phyloP scores from a whole-genome alignment of 768 basidiomycete genomes.

The Mrakia hoshinonis region DNA sequence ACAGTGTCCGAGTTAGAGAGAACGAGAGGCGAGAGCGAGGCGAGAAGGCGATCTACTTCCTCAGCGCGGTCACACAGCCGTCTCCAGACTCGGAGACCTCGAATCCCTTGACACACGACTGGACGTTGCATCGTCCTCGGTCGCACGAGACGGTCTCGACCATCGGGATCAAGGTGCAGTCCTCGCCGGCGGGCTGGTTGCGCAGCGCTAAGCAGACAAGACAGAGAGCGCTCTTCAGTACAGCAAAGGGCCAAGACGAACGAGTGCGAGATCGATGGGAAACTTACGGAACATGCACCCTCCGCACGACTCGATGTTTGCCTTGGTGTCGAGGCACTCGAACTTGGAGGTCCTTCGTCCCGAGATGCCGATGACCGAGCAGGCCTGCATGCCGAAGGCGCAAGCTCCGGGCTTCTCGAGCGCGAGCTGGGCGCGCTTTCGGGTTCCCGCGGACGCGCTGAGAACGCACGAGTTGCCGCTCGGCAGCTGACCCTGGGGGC shows the following conservation, averaged over 20 bases:
- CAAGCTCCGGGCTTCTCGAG: neutral
- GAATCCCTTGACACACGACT: conserved; percentile 36
- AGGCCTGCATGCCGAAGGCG: conserved; percentile 6
- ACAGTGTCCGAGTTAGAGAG: no score
- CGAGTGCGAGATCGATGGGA: no score
- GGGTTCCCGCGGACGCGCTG: neutral
- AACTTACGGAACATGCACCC: conserved; percentile 2
- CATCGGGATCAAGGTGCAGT: conserved; percentile 60
- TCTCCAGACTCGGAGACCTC: neutral
- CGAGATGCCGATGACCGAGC: conserved; percentile 2
- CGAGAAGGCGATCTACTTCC: no score
- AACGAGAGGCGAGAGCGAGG: no score
- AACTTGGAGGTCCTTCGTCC: conserved; percentile 6
- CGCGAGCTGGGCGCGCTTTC: neutral
- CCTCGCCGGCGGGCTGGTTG: conserved; percentile 45
- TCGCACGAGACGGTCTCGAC: conserved; percentile 67
- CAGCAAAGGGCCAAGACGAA: no score
- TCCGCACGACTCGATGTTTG: conserved; percentile 57
- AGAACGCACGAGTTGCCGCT: neutral
- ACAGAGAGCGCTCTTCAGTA: no score
- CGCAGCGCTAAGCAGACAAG: no score
- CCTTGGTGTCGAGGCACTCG: conserved; percentile 50
- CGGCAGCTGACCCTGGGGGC: no score
- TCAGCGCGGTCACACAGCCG: no score
- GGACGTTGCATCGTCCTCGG: conserved; percentile 38